These are phyloP conservation scores for Lepidopterella palustris DNA, from an alignment of 495 filamentous ascomycete species.

Conservation along the genomic window DNA sequence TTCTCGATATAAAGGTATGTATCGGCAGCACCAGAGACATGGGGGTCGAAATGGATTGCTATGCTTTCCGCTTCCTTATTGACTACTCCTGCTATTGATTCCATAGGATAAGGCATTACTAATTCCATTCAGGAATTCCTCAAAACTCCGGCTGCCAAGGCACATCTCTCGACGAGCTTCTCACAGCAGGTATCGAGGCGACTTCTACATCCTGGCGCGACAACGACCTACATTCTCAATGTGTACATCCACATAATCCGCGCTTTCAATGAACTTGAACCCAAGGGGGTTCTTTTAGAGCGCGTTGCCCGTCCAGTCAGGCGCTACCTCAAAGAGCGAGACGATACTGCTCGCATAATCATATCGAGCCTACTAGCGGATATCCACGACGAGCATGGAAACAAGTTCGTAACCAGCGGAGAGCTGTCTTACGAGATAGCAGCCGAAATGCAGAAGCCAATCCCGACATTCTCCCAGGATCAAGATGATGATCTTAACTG, in stretches of 20 bases:
- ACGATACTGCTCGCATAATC: slow-evolving; percentile 84
- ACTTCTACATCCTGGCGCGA: slow-evolving; percentile 79
- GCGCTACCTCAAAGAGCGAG: slow-evolving; percentile 82
- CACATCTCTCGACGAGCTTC: slow-evolving; percentile 65
- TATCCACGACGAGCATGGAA: slow-evolving; percentile 39
- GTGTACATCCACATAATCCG: slow-evolving; percentile 90
- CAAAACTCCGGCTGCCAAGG: slow-evolving; percentile 50
- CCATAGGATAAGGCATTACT: too few species aligned
- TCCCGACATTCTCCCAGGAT: slow-evolving; percentile 37
- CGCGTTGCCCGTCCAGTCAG: slow-evolving; percentile 78
- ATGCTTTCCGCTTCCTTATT: too few species aligned
- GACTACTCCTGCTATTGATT: too few species aligned
- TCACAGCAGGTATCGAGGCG: slow-evolving; percentile 58
- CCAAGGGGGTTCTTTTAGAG: slow-evolving; percentile 83
- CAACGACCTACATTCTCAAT: slow-evolving; percentile 80
- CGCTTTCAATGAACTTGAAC: slow-evolving; percentile 81
- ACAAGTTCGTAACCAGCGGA: slow-evolving; percentile 28
- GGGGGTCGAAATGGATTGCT: too few species aligned
- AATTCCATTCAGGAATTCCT: slow-evolving; percentile 46
- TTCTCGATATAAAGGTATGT: slow-evolving; percentile 65
- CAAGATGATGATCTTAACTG: slow-evolving; percentile 71
- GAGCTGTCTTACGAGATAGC: slow-evolving; percentile 69
- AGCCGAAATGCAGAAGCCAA: slow-evolving; percentile 60
- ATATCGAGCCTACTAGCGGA: slow-evolving; percentile 78
- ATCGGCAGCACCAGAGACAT: neutral